A percentile compares a stretch with the other conserved stretches of the same genome.
Evolutionary conservation across 2,329 filamentous ascomycete species (phyloP).

Genomic region (Aspergillus pseudonomiae): DNA sequence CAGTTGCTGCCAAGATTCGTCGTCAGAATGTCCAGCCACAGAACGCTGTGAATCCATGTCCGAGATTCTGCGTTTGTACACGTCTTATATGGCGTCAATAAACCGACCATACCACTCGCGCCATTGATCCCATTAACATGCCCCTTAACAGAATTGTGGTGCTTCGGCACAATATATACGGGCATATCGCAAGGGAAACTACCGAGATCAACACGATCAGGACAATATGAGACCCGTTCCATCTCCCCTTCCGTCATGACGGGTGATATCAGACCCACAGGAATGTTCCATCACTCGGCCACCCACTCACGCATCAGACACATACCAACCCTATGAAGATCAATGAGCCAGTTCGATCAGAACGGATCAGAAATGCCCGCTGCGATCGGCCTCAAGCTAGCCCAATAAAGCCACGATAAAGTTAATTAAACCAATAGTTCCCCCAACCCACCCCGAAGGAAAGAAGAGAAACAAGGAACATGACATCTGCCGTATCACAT

Average conservation of each 20-base stretch:
- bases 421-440: background rate
- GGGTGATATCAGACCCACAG: background rate
- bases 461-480: no score
- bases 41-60: background rate
- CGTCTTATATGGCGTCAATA: background rate
- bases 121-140: background rate
- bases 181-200: background rate
- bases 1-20: background rate
- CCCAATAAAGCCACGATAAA: background rate
- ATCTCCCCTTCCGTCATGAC: background rate
- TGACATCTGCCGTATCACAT: conserved; percentile 5
- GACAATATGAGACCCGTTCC: background rate
- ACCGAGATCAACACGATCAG: background rate
- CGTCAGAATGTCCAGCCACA: background rate
- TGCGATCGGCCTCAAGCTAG: background rate
- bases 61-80: background rate
- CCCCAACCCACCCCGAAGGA: background rate
- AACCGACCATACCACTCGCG: background rate
- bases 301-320: background rate
- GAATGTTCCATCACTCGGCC: background rate
- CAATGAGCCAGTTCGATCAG: background rate
- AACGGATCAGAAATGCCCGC: background rate
- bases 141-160: background rate
- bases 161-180: background rate
- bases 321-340: background rate